A percentile compares a stretch with the other conserved stretches of the same genome.
Conservation (phyloP, 164 flowering plant genomes). For the Nelumbo lutea region DNA sequence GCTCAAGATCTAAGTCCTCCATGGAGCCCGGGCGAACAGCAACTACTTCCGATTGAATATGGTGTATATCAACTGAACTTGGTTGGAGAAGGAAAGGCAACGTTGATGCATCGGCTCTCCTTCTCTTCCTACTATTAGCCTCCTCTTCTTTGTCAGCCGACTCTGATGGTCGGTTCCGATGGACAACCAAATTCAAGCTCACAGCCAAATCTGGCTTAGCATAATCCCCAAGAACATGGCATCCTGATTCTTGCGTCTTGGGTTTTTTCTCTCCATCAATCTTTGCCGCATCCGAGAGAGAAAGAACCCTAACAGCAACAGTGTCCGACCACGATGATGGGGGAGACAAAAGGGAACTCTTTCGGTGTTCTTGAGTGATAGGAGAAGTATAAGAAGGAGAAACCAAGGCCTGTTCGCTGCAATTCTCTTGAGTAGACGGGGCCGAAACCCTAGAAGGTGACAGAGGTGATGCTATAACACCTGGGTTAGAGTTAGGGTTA, state of each 20-base stretch:
- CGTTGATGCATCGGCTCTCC: constrained; percentile 26
- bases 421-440: constrained; percentile 18
- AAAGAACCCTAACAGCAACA: constrained; percentile 14
- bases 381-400: constrained; percentile 29
- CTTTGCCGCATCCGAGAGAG: constrained; percentile 18
- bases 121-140: constrained; percentile 32
- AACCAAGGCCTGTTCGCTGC: constrained; percentile 6
- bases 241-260: constrained; percentile 13
- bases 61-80: constrained; percentile 21
- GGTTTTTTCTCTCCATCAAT: constrained; percentile 26
- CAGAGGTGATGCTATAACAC: constrained; percentile 17
- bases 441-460: constrained; percentile 44
- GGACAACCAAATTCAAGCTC: constrained; percentile 31
- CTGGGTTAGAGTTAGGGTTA: constrained; percentile 38
- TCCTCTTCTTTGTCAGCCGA: constrained; percentile 23
- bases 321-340: constrained; percentile 23
- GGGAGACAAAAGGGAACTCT: constrained; percentile 17
- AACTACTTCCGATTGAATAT: constrained; percentile 26
- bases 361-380: constrained; percentile 15
- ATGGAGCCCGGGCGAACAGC: constrained; percentile 26
- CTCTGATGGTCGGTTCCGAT: constrained; percentile 12
- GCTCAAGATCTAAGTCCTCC: constrained; percentile 84
- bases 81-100: constrained; percentile 29
- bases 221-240: constrained; percentile 15
- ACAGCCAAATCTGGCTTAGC: constrained; percentile 25